Percentiles rank a stretch among this genome's conserved stretches.
Evolutionary conservation across 1,284 basidiomycete species (phyloP).

Genomic region (Heterobasidion occidentale): DNA sequence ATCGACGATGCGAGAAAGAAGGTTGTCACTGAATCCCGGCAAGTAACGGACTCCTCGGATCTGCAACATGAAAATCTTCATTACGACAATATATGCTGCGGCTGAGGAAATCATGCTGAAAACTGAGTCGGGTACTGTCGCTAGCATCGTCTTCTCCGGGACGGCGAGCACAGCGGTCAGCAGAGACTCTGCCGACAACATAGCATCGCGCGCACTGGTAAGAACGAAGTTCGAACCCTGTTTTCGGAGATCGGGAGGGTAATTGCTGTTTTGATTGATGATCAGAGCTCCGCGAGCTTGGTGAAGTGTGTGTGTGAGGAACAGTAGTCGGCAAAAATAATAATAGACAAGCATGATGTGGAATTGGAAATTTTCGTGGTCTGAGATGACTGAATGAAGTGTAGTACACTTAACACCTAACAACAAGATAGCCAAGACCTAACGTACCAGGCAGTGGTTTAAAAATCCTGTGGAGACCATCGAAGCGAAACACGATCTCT

Average conservation of each 20-base stretch:
- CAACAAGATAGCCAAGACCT: background rate
- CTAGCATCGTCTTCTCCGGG: conserved; percentile 25
- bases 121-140: conserved; percentile 32
- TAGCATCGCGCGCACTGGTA: conserved; percentile 31
- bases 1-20: conserved; percentile 26
- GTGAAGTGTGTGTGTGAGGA: conserved; percentile 29
- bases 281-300: conserved; percentile 20
- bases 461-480: conserved; percentile 27
- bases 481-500: conserved; percentile 21
- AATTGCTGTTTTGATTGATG: background rate
- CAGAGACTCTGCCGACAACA: conserved; percentile 30
- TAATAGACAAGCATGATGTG: conserved; percentile 29
- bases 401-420: background rate
- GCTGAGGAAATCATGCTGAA: conserved; percentile 35
- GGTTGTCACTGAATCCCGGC: conserved; percentile 28
- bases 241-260: conserved; percentile 24
- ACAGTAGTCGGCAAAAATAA: conserved; percentile 27
- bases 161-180: conserved; percentile 24
- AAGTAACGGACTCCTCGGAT: conserved; percentile 21
- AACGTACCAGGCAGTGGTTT: conserved; percentile 29
- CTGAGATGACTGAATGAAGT: conserved; percentile 24
- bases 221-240: conserved; percentile 21
- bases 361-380: conserved; percentile 31
- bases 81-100: conserved; percentile 29
- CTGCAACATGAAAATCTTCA: conserved; percentile 31